Percentiles rank a stretch among this genome's conserved stretches.
Conservation (phyloP, 2,329 filamentous ascomycete species). For the Elsinoe arachidis region DNA sequence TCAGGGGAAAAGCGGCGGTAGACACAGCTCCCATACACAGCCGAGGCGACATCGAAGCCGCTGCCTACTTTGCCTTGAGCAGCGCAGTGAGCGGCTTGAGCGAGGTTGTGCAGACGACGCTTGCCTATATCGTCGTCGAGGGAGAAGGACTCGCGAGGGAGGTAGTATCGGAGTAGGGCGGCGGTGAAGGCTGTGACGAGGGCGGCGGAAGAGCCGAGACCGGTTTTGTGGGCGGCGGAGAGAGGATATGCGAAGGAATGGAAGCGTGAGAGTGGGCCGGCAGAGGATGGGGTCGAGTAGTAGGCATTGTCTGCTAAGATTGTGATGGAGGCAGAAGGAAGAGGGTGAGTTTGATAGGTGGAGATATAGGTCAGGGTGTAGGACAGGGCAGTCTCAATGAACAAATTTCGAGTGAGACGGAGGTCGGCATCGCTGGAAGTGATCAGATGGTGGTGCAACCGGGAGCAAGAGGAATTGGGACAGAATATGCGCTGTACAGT, state of each 20-base stretch:
- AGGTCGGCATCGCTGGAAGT: conserved; percentile 28
- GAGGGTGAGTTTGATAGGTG: conserved; percentile 37
- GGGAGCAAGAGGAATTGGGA: neutral
- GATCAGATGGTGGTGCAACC: conserved; percentile 14
- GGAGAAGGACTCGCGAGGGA: conserved; percentile 49
- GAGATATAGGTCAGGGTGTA: conserved; percentile 80
- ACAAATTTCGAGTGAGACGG: conserved; percentile 59
- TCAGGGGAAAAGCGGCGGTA: conserved; percentile 88
- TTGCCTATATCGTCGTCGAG: conserved; percentile 47
- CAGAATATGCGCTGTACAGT: neutral
- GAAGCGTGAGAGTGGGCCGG: conserved; percentile 48
- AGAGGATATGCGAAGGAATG: conserved; percentile 69
- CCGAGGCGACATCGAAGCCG: conserved; percentile 89
- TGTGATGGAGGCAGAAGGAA: conserved; percentile 64
- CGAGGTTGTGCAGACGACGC: conserved; percentile 74
- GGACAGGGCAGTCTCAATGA: conserved; percentile 83
- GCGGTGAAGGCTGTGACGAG: conserved; percentile 82
- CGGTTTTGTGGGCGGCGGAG: conserved; percentile 80
- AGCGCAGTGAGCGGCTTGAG: conserved; percentile 87
- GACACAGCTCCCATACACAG: conserved; percentile 81
- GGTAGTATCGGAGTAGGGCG: conserved; percentile 67
- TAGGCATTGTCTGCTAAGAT: conserved; percentile 95
- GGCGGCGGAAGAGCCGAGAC: conserved; percentile 87
- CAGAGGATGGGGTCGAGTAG: conserved; percentile 62
- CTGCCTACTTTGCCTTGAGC: conserved; percentile 95